Base-by-base conservation (phyloP, 2,329 filamentous ascomycete genomes). In the Tricladium varicosporioides region DNA sequence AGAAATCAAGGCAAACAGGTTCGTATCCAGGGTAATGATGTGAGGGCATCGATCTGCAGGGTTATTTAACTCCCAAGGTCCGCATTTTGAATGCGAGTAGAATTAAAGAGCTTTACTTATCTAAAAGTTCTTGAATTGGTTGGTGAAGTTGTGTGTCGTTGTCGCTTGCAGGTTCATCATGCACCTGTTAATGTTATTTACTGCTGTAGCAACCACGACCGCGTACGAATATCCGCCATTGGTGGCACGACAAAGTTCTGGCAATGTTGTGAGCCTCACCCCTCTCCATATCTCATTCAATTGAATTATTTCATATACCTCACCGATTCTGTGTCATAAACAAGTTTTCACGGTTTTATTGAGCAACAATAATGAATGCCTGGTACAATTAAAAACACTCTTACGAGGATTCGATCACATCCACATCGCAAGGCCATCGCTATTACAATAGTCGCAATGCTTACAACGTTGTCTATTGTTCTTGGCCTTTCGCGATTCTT, bases 181-280 rank as follows among this genome's bases (percentile, higher is more conserved):
- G 36, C 36, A 10, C 36, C 4, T 50, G 2, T 51, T 51, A 1
- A 36, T 42, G 16, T n/a, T 54, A 22, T 16, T 31, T 15, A 19
- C 48, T 42, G 53, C 53, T 43, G 40, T 57, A 18, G 40, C 53
- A 10, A 53, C 31, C 33, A 33, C 57, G 27, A 51, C 47, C 27
- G 15, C 31, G 11, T 44, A 51, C 36, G 49, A 27, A 27, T 27
- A 53, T 54, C 53, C 57, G 11, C 36, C 40, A 42, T 33, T 49
- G 18, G 31, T 51, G 1, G 16, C 33, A 14, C 50, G 54, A 49
- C 57, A 59, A 50, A 51, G 48, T 52, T 47, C 51, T 42, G 51
- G 51, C 43, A 40, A 11, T 11, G 36, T 11, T 11, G 36, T 40
- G 11, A 40, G 36, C 36, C 22, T 40, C 36, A 40, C 36, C 36